A percentile compares a stretch with the other conserved stretches of the same genome.
These are phyloP conservation scores for Fusarium avenaceum DNA, from an alignment of 2,329 filamentous ascomycete species.

Conservation along the genomic window DNA sequence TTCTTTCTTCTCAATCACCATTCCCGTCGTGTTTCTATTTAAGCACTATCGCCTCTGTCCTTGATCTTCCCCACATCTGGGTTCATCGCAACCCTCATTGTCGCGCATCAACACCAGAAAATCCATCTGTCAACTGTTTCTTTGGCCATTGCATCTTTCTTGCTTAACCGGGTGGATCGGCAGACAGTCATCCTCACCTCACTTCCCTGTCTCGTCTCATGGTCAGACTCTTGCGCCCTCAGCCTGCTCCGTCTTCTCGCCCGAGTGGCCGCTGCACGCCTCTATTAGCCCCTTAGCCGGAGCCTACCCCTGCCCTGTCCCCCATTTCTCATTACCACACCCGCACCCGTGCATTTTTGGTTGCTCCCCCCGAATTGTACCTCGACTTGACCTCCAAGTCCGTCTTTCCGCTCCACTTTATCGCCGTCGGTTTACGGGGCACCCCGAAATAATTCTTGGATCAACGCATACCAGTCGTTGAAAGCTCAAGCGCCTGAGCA, in stretches of 20 bases:
- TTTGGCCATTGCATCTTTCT: constrained; percentile 1
- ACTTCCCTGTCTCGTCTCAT: constrained; percentile 37
- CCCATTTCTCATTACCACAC: constrained; percentile 40
- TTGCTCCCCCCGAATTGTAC: constrained; percentile 32
- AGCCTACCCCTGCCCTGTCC: constrained; percentile 32
- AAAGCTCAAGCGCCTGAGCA: constrained; percentile 33
- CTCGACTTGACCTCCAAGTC: constrained; percentile 20
- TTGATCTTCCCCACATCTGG: constrained; percentile 7
- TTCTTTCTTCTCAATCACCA: constrained; percentile 12
- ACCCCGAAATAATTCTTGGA: constrained; percentile 39
- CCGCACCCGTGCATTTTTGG: constrained; percentile 34
- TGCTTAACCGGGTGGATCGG: constrained; percentile 33
- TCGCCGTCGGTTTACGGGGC: constrained; percentile 46
- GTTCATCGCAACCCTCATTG: constrained; percentile 13
- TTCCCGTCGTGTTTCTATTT: constrained; percentile 13
- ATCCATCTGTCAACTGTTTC: constrained; percentile 4
- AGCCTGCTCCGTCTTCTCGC: constrained; percentile 33
- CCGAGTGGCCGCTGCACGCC: constrained; percentile 39
- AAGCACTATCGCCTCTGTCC: constrained; percentile 4
- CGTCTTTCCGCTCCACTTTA: constrained; percentile 41
- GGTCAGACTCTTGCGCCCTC: constrained; percentile 33
- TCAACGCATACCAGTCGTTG: constrained; percentile 4
- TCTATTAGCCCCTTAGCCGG: constrained; percentile 34
- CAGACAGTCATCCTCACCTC: constrained; percentile 36
- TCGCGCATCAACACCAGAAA: constrained; percentile 10